Evolutionary conservation across 108 stramenopile genomes (phyloP).

Genomic region (Pseudonitzschia pungens): DNA sequence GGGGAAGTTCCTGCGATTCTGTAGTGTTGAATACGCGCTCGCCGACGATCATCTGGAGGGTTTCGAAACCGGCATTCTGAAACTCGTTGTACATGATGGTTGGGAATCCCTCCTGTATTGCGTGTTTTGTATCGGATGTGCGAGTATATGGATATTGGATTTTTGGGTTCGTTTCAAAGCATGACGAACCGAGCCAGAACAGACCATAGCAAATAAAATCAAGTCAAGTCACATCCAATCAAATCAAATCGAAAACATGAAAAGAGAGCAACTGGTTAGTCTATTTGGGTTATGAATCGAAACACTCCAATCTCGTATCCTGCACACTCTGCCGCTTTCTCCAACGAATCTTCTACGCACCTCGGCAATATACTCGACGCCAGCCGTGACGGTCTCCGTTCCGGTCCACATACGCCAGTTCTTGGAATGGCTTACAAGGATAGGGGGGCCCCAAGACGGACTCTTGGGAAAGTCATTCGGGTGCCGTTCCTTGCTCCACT

Average conservation of each 20-base stretch:
- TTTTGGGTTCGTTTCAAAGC: background rate
- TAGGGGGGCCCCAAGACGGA: slow-evolving; percentile 32
- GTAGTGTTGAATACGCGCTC: slow-evolving; percentile 44
- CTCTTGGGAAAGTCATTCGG: slow-evolving; percentile 41
- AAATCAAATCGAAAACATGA: background rate
- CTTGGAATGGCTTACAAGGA: slow-evolving; percentile 37
- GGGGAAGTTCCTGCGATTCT: slow-evolving; percentile 38
- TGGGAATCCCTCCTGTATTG: slow-evolving; percentile 41
- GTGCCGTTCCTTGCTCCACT: slow-evolving; percentile 44
- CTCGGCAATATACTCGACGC: slow-evolving; percentile 49
- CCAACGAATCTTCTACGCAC: slow-evolving; percentile 7
- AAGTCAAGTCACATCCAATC: background rate
- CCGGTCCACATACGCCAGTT: slow-evolving; percentile 46
- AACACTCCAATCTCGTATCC: too few relatives aligned
- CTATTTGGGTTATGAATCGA: too few relatives aligned
- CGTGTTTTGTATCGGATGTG: too few relatives aligned
- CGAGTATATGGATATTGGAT: too few relatives aligned
- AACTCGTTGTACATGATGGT: slow-evolving; percentile 41
- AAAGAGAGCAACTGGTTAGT: too few relatives aligned
- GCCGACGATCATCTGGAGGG: slow-evolving; percentile 29
- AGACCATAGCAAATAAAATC: background rate
- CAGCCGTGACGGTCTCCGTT: slow-evolving; percentile 39
- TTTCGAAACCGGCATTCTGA: slow-evolving; percentile 39
- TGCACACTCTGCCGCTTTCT: background rate
- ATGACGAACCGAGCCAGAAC: too few relatives aligned